phyloP scores from a whole-genome alignment of 169 alveolate species.

The Cryptosporidium xiaoi region DNA sequence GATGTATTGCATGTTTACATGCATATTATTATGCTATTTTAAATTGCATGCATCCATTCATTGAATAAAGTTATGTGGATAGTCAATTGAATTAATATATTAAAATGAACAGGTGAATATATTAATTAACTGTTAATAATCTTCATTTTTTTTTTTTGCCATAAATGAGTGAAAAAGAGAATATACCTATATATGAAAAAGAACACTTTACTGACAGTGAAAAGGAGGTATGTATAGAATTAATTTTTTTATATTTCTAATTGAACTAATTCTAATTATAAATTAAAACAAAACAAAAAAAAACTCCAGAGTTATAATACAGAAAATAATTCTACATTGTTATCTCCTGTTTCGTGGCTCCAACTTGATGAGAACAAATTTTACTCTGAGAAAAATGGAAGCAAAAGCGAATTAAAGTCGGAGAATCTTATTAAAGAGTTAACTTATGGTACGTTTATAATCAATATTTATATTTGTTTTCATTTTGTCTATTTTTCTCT shows the following conservation, averaged over 20 bases:
- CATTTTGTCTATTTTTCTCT: too few species aligned
- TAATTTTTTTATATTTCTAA: not conserved
- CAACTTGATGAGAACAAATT: slow-evolving; percentile 55
- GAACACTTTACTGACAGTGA: not conserved
- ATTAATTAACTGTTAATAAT: too few species aligned
- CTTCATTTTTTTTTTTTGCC: too few species aligned
- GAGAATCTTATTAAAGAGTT: slow-evolving; percentile 49
- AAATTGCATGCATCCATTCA: too few species aligned
- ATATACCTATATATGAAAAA: not conserved
- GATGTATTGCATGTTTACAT: not conserved
- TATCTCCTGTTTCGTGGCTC: slow-evolving; percentile 73
- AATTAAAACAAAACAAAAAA: not conserved
- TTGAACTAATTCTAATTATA: not conserved
- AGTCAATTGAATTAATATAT: too few species aligned
- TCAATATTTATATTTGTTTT: too few species aligned
- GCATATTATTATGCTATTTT: too few species aligned
- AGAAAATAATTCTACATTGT: slow-evolving; percentile 46
- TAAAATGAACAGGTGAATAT: too few species aligned
- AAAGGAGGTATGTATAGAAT: too few species aligned
- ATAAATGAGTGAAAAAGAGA: not conserved
- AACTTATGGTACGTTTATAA: slow-evolving; percentile 40
- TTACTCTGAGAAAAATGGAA: not conserved
- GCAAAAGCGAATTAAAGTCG: not conserved
- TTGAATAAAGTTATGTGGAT: too few species aligned
- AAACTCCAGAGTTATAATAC: not conserved